Conservation (phyloP, 176 grass and related monocot genomes). For the Puccinellia tenuiflora region DNA sequence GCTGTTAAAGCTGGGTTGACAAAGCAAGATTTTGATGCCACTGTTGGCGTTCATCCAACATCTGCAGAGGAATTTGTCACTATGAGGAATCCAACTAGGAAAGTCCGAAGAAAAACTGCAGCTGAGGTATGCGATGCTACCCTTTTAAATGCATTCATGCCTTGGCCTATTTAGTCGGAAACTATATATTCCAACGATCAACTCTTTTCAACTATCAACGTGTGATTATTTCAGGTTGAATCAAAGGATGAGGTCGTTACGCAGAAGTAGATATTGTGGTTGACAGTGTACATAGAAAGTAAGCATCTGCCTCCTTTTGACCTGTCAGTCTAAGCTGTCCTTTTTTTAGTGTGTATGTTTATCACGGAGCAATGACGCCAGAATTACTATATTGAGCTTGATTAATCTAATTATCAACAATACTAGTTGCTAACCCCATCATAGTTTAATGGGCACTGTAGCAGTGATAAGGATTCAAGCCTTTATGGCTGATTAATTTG, state of each 20-base stretch:
- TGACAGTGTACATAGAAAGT: conserved; percentile 32
- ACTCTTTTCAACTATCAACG: neutral
- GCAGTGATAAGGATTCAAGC: neutral
- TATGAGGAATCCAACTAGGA: conserved; percentile 74
- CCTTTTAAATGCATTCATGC: neutral
- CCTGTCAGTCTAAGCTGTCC: neutral
- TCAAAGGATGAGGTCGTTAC: conserved; percentile 49
- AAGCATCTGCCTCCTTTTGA: conserved; percentile 12
- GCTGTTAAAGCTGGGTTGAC: conserved; percentile 87
- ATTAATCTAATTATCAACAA: neutral
- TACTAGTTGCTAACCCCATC: neutral
- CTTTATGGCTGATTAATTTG: neutral
- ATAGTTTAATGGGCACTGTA: neutral
- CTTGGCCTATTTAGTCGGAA: neutral
- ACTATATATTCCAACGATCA: neutral
- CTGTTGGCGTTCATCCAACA: conserved; percentile 86
- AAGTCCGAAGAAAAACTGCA: conserved; percentile 46
- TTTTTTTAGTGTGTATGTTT: neutral
- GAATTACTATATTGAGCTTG: neutral
- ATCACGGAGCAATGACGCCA: neutral
- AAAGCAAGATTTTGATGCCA: conserved; percentile 90
- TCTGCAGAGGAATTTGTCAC: conserved; percentile 88
- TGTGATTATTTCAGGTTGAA: conserved; percentile 48
- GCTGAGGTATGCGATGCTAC: conserved; percentile 41
- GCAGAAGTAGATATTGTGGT: conserved; percentile 17